phyloP scores from a whole-genome alignment of 75 land plant genomes.

The Cryptomeria japonica region DNA sequence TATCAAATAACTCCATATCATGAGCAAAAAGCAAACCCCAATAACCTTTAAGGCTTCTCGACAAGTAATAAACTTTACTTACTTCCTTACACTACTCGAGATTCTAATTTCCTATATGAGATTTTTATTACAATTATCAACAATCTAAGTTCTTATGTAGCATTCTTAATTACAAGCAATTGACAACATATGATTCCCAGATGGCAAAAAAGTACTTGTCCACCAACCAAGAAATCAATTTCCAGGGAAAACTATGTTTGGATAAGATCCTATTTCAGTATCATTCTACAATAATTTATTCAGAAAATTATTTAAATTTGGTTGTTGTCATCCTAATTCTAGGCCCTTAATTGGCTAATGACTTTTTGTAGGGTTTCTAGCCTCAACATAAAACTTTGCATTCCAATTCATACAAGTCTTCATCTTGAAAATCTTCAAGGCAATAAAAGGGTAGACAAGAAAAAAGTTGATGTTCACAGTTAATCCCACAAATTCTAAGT shows the following conservation, averaged over 20 bases:
- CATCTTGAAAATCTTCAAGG: neutral
- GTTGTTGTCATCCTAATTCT: neutral
- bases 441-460: neutral
- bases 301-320: neutral
- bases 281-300: neutral
- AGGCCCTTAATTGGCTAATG: neutral
- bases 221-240: neutral
- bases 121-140: neutral
- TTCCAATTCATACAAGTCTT: neutral
- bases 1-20: neutral
- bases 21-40: neutral
- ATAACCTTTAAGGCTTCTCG: neutral
- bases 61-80: neutral
- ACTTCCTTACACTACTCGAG: neutral
- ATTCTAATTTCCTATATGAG: neutral
- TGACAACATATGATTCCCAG: neutral
- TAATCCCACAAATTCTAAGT: too few species aligned
- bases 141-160: neutral
- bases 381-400: neutral
- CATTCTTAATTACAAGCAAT: neutral
- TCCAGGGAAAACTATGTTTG: neutral
- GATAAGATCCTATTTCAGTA: neutral
- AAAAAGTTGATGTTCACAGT: neutral
- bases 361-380: neutral
- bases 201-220: neutral